Percentiles rank a stretch among this genome's conserved stretches.
These are phyloP conservation scores for Cordyceps farinosa DNA, from an alignment of 2,329 filamentous ascomycete species.

Conservation along the genomic window DNA sequence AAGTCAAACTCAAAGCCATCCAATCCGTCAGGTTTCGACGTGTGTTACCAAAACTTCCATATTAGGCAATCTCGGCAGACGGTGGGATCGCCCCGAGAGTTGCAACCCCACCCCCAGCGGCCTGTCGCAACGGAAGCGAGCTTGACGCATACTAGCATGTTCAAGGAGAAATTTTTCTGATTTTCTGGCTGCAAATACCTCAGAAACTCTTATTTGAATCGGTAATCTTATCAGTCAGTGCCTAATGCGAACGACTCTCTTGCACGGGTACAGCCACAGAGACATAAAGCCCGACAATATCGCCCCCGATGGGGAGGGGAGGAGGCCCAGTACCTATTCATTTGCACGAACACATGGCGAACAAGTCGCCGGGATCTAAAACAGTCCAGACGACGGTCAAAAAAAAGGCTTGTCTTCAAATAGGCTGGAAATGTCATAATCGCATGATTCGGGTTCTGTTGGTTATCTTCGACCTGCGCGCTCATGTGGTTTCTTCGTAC, in stretches of 20 bases:
- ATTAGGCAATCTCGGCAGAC: slow-evolving; percentile 8
- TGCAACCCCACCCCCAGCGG: background rate
- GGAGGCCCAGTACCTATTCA: background rate
- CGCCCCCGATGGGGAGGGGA: too few species aligned
- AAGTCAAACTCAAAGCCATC: background rate
- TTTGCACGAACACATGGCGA: background rate
- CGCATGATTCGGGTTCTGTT: background rate
- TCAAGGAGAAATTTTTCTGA: background rate
- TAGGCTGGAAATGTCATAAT: background rate
- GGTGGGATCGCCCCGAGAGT: background rate
- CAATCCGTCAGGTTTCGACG: background rate
- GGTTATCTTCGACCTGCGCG: background rate
- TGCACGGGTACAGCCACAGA: background rate
- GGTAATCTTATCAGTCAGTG: background rate
- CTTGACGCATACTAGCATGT: background rate
- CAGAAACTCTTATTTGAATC: background rate
- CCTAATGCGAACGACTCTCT: too few species aligned
- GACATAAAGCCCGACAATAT: background rate
- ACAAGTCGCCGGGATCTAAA: background rate
- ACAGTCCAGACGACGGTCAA: background rate
- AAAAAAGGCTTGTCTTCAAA: background rate
- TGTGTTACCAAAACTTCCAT: background rate
- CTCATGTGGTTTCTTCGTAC: background rate
- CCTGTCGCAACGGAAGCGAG: background rate
- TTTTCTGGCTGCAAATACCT: background rate